Conservation (phyloP, 768 basidiomycete species). For the Suillus decipiens region DNA sequence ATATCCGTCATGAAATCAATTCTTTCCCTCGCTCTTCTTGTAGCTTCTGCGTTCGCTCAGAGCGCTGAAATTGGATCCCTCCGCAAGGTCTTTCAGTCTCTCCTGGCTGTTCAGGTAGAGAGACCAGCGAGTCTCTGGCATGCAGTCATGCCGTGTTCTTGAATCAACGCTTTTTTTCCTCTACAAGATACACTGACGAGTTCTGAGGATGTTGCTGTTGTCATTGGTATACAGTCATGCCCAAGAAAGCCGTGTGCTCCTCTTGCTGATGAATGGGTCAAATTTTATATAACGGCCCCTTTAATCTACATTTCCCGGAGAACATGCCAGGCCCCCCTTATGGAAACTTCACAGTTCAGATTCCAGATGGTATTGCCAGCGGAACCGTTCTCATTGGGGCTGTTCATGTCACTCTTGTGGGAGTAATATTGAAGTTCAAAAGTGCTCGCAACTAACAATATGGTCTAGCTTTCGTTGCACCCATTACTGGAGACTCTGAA, state of each 20-base stretch:
- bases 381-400: slow-evolving; percentile 40
- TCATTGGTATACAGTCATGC: slow-evolving; percentile 46
- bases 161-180: neutral
- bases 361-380: slow-evolving; percentile 31
- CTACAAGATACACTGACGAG: slow-evolving; percentile 38
- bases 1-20: slow-evolving; percentile 18
- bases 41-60: slow-evolving; percentile 43
- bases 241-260: slow-evolving; percentile 25
- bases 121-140: slow-evolving; percentile 41
- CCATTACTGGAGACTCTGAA: slow-evolving; percentile 37
- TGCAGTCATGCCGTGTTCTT: neutral
- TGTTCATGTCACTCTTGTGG: slow-evolving; percentile 40
- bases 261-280: slow-evolving; percentile 37
- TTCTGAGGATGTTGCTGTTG: slow-evolving; percentile 47
- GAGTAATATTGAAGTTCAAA: slow-evolving; percentile 36
- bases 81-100: slow-evolving; percentile 35
- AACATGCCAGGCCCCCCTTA: slow-evolving; percentile 33
- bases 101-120: slow-evolving; percentile 49
- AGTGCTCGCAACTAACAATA: neutral
- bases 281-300: slow-evolving; percentile 49
- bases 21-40: slow-evolving; percentile 27
- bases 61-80: slow-evolving; percentile 42
- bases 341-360: slow-evolving; percentile 45
- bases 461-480: slow-evolving; percentile 31
- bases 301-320: slow-evolving; percentile 37